A percentile compares a stretch with the other conserved stretches of the same genome.
phyloP scores from a whole-genome alignment of 2,329 filamentous ascomycete species.

The Paraphoma sp. region DNA sequence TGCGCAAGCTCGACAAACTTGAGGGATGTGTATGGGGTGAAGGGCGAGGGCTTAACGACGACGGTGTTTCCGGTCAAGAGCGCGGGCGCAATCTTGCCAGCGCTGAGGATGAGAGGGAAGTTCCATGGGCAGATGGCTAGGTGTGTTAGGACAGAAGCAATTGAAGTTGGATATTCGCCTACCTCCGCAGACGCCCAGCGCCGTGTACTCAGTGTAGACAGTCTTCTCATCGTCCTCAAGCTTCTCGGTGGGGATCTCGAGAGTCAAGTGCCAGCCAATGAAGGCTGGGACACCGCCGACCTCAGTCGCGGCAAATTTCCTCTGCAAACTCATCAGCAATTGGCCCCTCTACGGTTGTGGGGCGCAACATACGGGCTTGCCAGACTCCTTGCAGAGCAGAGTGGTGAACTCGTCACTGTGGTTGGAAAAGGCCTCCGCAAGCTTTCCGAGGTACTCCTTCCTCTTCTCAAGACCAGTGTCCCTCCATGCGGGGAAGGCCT shows the following conservation, averaged over 20 bases:
- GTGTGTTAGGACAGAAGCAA: neutral
- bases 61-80: slow-evolving; percentile 64
- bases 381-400: slow-evolving; percentile 44
- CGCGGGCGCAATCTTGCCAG: slow-evolving; percentile 63
- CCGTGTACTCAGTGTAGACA: slow-evolving; percentile 54
- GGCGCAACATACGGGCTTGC: slow-evolving; percentile 40
- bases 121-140: slow-evolving; percentile 52
- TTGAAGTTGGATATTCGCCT: neutral
- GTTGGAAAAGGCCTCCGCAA: slow-evolving; percentile 30
- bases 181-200: slow-evolving; percentile 54
- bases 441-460: slow-evolving; percentile 39
- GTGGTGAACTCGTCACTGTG: slow-evolving; percentile 39
- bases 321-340: slow-evolving; percentile 31
- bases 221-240: slow-evolving; percentile 55
- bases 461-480: slow-evolving; percentile 42
- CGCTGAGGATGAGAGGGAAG: slow-evolving; percentile 60
- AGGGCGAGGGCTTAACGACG: slow-evolving; percentile 64
- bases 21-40: slow-evolving; percentile 64
- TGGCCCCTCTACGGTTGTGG: no score
- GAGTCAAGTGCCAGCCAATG: slow-evolving; percentile 47
- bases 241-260: slow-evolving; percentile 47
- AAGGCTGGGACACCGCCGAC: slow-evolving; percentile 44
- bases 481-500: slow-evolving; percentile 57
- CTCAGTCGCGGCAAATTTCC: slow-evolving; percentile 51
- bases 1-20: slow-evolving; percentile 67